Evolutionary conservation across 2,329 filamentous ascomycete genomes (phyloP), one percentile per base, ranked within the genome.

Genomic region (Ophiostoma australiae): DNA sequence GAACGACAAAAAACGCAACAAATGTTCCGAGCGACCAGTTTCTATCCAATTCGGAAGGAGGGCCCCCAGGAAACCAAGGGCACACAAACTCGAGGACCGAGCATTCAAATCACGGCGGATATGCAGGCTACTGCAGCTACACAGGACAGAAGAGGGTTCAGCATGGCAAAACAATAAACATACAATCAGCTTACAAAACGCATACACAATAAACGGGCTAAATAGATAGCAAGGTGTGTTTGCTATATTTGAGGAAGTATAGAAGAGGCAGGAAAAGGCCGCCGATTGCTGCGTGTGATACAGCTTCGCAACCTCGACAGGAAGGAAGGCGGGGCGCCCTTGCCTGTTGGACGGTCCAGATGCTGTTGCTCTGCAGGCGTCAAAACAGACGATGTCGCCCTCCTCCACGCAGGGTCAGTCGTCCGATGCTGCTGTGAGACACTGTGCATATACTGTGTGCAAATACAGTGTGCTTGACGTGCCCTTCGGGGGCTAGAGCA

Each of bases 321-420:
- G 33, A 65, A 65, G 20, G 31, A 65, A 35, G 61, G 31, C 20
- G 31, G 31, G 31, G 61, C 33, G 31, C 15, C 61, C n/a, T 33
- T 65, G 31, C 61, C 55, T 35, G 27, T 35, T 63, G 10, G 58
- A 63, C 31, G 58, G 58, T 39, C 33, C 20, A 37, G 61, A 65
- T 35, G 31, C 31, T 65, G 61, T 37, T n/a, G 52, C 52, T 27
- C 23, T 58, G n/a, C 52, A 58, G 52, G 52, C 52, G 8, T 65
- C 61, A 35, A 37, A 63, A 20, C 31, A 37, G 17, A 65, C 61
- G 61, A 65, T 65, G 61, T 65, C 33, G n/a, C 61, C 33, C 4
- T 65, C 61, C 31, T 37, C 61, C n/a, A 67, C 65, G 65, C 37
- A 17, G 13, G 65, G 39, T 70, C 39, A 31, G 17, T 67, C 44